Base-by-base conservation (phyloP, 2,329 filamentous ascomycete species). In the Cladosporium sp. region DNA sequence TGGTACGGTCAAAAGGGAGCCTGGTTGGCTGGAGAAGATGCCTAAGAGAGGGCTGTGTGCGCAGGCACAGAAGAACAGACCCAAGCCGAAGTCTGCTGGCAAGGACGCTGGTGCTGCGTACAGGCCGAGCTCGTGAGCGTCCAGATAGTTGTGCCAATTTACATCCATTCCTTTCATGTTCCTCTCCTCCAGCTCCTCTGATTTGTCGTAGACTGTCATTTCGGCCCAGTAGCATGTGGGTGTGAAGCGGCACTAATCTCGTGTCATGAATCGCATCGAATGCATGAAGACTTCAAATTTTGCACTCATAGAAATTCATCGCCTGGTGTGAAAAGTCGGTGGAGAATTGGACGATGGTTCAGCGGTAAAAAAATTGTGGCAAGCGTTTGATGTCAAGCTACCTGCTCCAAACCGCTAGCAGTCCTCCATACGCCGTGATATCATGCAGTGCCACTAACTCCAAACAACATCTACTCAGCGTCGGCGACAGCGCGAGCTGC, bases 1-100 rank as follows among this genome's bases (percentile, higher is more conserved):
- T 4, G 93, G 93, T 3, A 80, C 77, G 65, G 80, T 97, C 12
- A 77, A 81, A 66, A 70, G 73, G 56, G 75, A 81, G 53, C 77
- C 80, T 52, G 74, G 83, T 73, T 75, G 84, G 64, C 77, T 85
- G 62, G 80, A 79, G 48, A 68, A 67, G 55, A 57, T 71, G 69
- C 80, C 80, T 4, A 51, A 53, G 49, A 53, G 54, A 40, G 36
- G 38, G 39, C 50, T 66, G 42, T 66, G 63, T 55, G 79, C 81
- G 60, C 69, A 74, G 58, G 91, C 89, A 36, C 74, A 80, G 63
- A 81, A 85, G 67, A 78, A 79, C 59, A 72, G 83, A 57, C 85
- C 84, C n/a, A 58, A 61, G 46, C 52, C 55, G 19, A 56, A 54
- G 50, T 27, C 38, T 38, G 43, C 35, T 39, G 56, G 43, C 3